Conservation (phyloP, 2,329 filamentous ascomycete species). For the Fusarium hainanense region DNA sequence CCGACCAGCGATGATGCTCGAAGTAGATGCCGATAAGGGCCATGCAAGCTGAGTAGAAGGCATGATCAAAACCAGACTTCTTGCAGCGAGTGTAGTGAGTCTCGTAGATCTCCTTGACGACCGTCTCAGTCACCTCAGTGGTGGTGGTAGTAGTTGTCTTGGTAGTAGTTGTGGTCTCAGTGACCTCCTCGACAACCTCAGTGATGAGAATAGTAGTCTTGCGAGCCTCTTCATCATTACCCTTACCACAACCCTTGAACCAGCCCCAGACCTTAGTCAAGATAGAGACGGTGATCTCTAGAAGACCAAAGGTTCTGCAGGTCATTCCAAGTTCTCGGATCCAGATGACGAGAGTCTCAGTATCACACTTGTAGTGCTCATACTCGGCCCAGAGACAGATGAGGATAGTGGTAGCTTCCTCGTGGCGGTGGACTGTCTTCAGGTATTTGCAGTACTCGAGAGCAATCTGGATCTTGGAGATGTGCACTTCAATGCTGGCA, state of each 20-base stretch:
- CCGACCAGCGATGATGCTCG: slow-evolving; percentile 48
- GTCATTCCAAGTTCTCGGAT: slow-evolving; percentile 51
- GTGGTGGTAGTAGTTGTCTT: slow-evolving; percentile 49
- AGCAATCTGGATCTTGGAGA: slow-evolving; percentile 53
- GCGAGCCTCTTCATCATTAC: slow-evolving; percentile 49
- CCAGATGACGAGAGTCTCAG: slow-evolving; percentile 49
- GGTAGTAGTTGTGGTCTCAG: slow-evolving; percentile 48
- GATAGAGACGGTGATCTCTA: slow-evolving; percentile 50
- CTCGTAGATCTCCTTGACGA: slow-evolving; percentile 52
- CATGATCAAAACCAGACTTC: slow-evolving; percentile 47
- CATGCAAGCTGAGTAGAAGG: slow-evolving; percentile 51
- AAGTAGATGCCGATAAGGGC: slow-evolving; percentile 51
- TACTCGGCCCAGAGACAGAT: slow-evolving; percentile 56
- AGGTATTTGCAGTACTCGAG: slow-evolving; percentile 53
- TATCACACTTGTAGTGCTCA: slow-evolving; percentile 50
- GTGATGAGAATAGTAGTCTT: slow-evolving; percentile 52
- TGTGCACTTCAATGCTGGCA: slow-evolving; percentile 49
- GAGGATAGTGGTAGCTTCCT: slow-evolving; percentile 54
- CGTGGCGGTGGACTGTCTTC: slow-evolving; percentile 45
- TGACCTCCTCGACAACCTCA: slow-evolving; percentile 55
- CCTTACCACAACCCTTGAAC: slow-evolving; percentile 51
- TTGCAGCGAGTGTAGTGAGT: slow-evolving; percentile 51
- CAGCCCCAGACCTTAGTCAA: slow-evolving; percentile 54
- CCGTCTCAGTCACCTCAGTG: slow-evolving; percentile 49
- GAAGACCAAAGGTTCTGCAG: slow-evolving; percentile 50